Conservation (phyloP, 2,329 filamentous ascomycete species). For the Exophiala sp. region DNA sequence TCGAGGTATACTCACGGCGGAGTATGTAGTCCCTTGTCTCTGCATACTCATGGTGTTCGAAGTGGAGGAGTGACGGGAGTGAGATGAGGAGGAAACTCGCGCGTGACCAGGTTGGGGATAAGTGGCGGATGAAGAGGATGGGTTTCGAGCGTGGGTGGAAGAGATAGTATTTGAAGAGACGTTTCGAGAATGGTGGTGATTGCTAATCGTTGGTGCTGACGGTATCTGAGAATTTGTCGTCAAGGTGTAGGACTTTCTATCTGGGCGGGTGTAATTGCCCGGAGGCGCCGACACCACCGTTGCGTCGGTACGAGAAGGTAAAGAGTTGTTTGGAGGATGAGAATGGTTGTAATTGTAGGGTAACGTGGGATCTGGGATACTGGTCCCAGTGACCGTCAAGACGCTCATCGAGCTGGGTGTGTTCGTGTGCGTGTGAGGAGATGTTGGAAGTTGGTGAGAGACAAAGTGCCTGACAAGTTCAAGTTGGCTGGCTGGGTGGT, state of each 20-base stretch:
- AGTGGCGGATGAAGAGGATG: constrained; percentile 8
- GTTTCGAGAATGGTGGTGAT: constrained; percentile 25
- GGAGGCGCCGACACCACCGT: constrained; percentile 12
- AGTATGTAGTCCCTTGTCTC: constrained; percentile 25
- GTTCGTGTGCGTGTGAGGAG: constrained; percentile 1
- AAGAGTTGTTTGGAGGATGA: constrained; percentile 9
- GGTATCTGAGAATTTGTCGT: constrained; percentile 14
- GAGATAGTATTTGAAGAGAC: constrained; percentile 21
- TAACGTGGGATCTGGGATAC: constrained; percentile 25
- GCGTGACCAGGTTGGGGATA: constrained; percentile 7
- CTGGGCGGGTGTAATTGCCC: constrained; percentile 20
- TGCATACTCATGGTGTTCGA: constrained; percentile 27
- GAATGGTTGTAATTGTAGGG: constrained; percentile 19
- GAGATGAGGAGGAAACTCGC: constrained; percentile 19
- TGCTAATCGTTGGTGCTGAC: constrained; percentile 15
- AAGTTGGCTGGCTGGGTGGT: background rate
- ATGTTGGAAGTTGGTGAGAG: constrained; percentile 4
- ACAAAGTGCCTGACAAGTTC: background rate
- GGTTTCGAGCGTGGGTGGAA: constrained; percentile 7
- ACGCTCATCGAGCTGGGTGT: constrained; percentile 23
- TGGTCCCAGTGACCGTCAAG: constrained; percentile 26
- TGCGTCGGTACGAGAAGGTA: constrained; percentile 12
- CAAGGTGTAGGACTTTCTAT: constrained; percentile 15
- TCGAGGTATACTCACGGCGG: constrained; percentile 24
- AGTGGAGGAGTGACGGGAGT: constrained; percentile 24